Evolutionary conservation across 2,329 filamentous ascomycete genomes (phyloP).

Genomic region (Septoria petroselini): DNA sequence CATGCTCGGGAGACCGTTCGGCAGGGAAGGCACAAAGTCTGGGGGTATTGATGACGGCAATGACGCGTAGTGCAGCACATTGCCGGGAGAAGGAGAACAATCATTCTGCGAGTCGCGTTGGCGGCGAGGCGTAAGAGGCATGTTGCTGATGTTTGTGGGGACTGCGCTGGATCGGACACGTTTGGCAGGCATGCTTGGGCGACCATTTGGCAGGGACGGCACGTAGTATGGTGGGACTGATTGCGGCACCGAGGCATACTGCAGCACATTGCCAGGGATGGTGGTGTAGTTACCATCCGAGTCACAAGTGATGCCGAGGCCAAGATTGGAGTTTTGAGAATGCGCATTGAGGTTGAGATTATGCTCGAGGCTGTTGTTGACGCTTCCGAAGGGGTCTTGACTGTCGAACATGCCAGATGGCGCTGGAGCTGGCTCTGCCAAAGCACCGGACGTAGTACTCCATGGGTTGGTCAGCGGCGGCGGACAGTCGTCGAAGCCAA

Average conservation of each 20-base stretch:
- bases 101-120: slow-evolving; percentile 32
- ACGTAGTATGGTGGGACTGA: slow-evolving; percentile 21
- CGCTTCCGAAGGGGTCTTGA: slow-evolving; percentile 26
- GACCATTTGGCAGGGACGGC: slow-evolving; percentile 31
- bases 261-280: slow-evolving; percentile 14
- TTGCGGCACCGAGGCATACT: slow-evolving; percentile 17
- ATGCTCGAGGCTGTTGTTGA: slow-evolving; percentile 16
- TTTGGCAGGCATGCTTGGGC: slow-evolving; percentile 18
- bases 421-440: slow-evolving; percentile 18
- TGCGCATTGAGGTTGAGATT: slow-evolving; percentile 14
- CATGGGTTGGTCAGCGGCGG: slow-evolving; percentile 23
- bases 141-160: not conserved
- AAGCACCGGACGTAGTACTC: slow-evolving; percentile 20
- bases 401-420: slow-evolving; percentile 18
- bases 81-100: slow-evolving; percentile 18
- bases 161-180: not conserved
- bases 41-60: slow-evolving; percentile 14
- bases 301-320: slow-evolving; percentile 38
- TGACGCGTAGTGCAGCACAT: slow-evolving; percentile 9
- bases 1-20: slow-evolving; percentile 29
- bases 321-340: slow-evolving; percentile 24
- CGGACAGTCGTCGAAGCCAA: slow-evolving; percentile 34
- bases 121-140: slow-evolving; percentile 26
- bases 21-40: slow-evolving; percentile 24
- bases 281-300: slow-evolving; percentile 28